Evolutionary conservation across 768 basidiomycete genomes (phyloP).

Genomic region (Tulasnella sp.): DNA sequence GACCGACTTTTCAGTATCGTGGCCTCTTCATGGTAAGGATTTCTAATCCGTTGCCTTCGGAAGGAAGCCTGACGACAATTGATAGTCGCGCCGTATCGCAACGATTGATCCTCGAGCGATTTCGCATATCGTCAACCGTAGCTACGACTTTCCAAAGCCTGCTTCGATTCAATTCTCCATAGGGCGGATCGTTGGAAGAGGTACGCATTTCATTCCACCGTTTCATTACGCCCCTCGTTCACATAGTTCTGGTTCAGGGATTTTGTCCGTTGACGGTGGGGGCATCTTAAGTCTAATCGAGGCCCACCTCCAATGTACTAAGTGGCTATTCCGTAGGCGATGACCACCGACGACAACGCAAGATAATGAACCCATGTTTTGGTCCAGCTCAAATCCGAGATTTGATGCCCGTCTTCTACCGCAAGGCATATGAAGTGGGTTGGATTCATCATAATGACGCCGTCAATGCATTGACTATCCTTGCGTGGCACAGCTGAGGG

Average conservation of each 20-base stretch:
- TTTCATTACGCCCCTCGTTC: not conserved
- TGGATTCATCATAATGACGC: not conserved
- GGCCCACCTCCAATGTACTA: too few relatives aligned
- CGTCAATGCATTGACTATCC: not conserved
- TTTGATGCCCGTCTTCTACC: constrained; percentile 44
- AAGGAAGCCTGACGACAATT: too few relatives aligned
- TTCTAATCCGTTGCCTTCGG: too few relatives aligned
- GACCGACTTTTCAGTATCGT: too few relatives aligned
- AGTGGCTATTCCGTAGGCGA: too few relatives aligned
- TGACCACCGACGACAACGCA: constrained; percentile 9
- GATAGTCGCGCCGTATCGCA: too few relatives aligned
- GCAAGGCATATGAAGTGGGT: constrained; percentile 41
- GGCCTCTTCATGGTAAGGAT: too few relatives aligned
- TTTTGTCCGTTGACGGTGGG: not conserved
- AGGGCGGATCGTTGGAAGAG: not conserved
- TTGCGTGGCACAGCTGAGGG: not conserved
- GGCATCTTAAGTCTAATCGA: too few relatives aligned
- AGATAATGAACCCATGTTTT: constrained; percentile 45
- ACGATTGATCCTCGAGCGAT: too few relatives aligned
- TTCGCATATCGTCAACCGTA: constrained; percentile 2
- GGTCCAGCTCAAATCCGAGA: constrained; percentile 46
- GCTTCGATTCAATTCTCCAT: not conserved
- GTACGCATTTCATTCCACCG: not conserved
- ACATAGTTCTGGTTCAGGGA: not conserved
- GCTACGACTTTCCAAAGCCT: constrained; percentile 6